These are phyloP conservation scores for Kwoniella europaea DNA, from an alignment of 768 basidiomycete species.

Conservation along the genomic window DNA sequence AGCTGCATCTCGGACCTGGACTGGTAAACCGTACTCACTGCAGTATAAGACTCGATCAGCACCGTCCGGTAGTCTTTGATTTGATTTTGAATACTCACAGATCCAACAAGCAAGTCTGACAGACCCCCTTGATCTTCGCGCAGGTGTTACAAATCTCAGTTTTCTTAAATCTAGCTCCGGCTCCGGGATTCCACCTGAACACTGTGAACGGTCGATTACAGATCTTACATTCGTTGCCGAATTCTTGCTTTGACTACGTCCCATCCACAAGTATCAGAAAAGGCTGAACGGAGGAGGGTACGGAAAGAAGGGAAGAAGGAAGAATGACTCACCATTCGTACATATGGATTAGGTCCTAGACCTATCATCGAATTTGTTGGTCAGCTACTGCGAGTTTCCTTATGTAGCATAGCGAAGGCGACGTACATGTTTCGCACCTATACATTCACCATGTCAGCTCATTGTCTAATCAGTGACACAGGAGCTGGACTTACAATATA, in stretches of 20 bases:
- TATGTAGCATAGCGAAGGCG: not conserved
- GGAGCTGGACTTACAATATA: slow-evolving; percentile 48
- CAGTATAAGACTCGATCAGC: not conserved
- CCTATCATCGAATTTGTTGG: slow-evolving; percentile 61
- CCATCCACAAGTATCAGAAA: too few species aligned
- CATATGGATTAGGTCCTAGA: slow-evolving; percentile 86
- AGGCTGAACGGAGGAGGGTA: too few species aligned
- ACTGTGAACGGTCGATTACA: slow-evolving; percentile 96
- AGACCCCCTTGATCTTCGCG: slow-evolving; percentile 74
- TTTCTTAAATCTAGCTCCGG: slow-evolving; percentile 91
- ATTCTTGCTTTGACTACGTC: slow-evolving; percentile 90
- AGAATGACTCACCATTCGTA: slow-evolving; percentile 76
- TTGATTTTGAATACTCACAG: slow-evolving; percentile 59
- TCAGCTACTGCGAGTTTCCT: not conserved
- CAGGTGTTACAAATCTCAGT: slow-evolving; percentile 98
- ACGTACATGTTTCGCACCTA: slow-evolving; percentile 58
- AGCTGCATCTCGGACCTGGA: slow-evolving; percentile 96
- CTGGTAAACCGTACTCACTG: slow-evolving; percentile 87
- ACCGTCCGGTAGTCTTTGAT: not conserved
- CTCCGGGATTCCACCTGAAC: slow-evolving; percentile 97
- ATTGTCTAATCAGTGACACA: not conserved
- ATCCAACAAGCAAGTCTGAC: slow-evolving; percentile 96
- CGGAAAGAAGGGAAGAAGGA: too few species aligned
- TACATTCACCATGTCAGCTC: slow-evolving; percentile 1
- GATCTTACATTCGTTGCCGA: slow-evolving; percentile 93